Conservation (phyloP, 192 early-diverging fungal species). For the Rhizoclosmatium globosum region DNA sequence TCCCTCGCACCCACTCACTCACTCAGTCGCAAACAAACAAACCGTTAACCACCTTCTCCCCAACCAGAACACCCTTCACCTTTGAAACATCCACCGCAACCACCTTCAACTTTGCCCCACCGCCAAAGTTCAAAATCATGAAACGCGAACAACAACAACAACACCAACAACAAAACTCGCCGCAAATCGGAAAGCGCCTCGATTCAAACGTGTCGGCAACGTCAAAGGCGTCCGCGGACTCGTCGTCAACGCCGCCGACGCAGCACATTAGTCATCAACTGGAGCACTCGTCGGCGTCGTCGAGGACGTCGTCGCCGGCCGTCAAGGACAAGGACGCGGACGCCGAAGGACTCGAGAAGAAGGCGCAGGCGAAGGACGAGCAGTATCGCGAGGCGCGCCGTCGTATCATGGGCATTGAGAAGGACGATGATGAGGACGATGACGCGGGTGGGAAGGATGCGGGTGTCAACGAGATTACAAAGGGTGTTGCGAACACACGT, state of each 20-base stretch:
- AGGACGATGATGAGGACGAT: slow-evolving; percentile 14
- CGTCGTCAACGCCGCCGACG: neutral
- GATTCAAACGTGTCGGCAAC: neutral
- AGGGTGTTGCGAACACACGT: neutral
- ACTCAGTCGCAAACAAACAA: too few species aligned
- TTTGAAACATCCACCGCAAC: neutral
- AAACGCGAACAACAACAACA: slow-evolving; percentile 9
- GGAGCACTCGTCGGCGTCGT: neutral
- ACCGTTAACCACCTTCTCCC: too few species aligned
- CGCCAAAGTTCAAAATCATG: slow-evolving; percentile 24
- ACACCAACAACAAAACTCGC: neutral
- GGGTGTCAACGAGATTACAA: slow-evolving; percentile 4
- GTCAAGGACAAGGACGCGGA: neutral
- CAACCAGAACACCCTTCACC: too few species aligned
- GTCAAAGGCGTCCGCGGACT: neutral
- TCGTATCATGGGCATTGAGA: slow-evolving; percentile 32
- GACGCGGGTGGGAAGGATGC: slow-evolving; percentile 4
- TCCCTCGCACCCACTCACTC: too few species aligned
- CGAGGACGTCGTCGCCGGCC: neutral
- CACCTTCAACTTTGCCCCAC: neutral
- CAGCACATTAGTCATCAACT: neutral
- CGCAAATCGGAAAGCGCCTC: neutral
- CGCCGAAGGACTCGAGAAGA: neutral
- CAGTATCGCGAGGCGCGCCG: slow-evolving; percentile 29
- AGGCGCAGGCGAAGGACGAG: slow-evolving; percentile 12